Base-by-base conservation (phyloP, 2,329 filamentous ascomycete genomes). In the Trichoderma pleuroti region DNA sequence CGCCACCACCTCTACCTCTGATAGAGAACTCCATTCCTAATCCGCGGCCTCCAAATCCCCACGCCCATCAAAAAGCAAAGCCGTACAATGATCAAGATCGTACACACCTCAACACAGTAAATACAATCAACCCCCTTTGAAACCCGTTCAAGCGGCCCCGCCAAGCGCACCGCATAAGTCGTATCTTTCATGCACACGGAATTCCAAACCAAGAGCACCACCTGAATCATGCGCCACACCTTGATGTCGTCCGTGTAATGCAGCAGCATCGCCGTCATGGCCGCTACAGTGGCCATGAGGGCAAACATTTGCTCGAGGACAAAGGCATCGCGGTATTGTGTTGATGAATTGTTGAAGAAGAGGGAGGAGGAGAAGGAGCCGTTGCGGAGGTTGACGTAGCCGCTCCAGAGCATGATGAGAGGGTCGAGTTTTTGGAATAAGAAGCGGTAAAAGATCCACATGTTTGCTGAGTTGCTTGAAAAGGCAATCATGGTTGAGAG, bases 401-500 rank as follows among this genome's bases (percentile, higher is more conserved):
- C 75, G 36, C 74, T 75, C 61, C 70, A 75, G 24, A 76, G 57
- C 11, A 74, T 72, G 18, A 73, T 60, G 16, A 74, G 64, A 1
- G 75, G 75, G 54, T 76, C 74, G 52, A 73, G 46, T 28, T 75
- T 74, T 9, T 70, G 70, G 70, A 77, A 76, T 68, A 75, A 74
- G 71, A 73, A 70, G 54, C 62, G 62, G 71, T 76, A 76, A 32
- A 71, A 46, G 14, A 26, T 10, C n/a, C 66, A 70, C 18, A 72
- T 63, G 54, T 62, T 26, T 63, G 67, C 36, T 9, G 24, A 36
- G 32, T 60, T 54, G 34, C 34, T 69, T 39, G 67, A 18, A 7
- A 30, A 21, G 46, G 46, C 4, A 18, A 46, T 28, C 70, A 72
- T 72, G 39, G 34, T 60, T 49, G 39, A 24, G 10, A 11, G 26